Evolutionary conservation across 805 yeast genomes (phyloP).

Genomic region (Ogataea thermomethanolica): DNA sequence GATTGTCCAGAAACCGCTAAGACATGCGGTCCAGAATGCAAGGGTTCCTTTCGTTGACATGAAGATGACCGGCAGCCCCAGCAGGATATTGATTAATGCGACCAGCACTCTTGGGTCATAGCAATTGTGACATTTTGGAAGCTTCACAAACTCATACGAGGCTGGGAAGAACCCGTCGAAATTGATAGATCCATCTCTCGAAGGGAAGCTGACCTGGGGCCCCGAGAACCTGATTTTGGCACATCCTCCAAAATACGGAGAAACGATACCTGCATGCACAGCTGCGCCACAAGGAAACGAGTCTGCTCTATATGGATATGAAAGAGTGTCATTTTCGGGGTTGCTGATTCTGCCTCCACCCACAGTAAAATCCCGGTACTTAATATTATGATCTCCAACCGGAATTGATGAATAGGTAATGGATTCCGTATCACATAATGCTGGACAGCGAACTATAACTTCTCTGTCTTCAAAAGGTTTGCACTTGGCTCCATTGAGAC

Average conservation of each 20-base stretch:
- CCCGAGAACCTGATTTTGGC: slow-evolving; percentile 60
- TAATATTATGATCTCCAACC: slow-evolving; percentile 64
- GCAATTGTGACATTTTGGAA: slow-evolving; percentile 56
- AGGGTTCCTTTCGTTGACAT: slow-evolving; percentile 38
- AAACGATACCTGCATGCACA: slow-evolving; percentile 75
- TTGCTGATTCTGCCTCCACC: slow-evolving; percentile 62
- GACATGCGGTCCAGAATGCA: slow-evolving; percentile 58
- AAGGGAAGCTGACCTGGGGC: slow-evolving; percentile 44
- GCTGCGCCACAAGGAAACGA: slow-evolving; percentile 90
- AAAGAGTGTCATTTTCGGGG: slow-evolving; percentile 28
- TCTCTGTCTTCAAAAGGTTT: slow-evolving; percentile 41
- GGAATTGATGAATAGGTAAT: slow-evolving; percentile 73
- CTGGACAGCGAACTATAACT: slow-evolving; percentile 75
- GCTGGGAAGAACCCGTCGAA: slow-evolving; percentile 75
- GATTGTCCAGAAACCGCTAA: slow-evolving; percentile 83
- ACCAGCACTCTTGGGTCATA: slow-evolving; percentile 64
- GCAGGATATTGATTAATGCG: slow-evolving; percentile 51
- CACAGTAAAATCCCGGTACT: slow-evolving; percentile 67
- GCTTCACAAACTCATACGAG: slow-evolving; percentile 58
- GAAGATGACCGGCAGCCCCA: slow-evolving; percentile 62
- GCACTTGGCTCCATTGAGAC: slow-evolving; percentile 64
- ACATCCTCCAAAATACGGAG: slow-evolving; percentile 77
- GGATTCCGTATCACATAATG: slow-evolving; percentile 75
- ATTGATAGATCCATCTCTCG: slow-evolving; percentile 50
- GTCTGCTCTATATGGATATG: slow-evolving; percentile 79